phyloP scores from a whole-genome alignment of 2,329 filamentous ascomycete genomes.

The Fusarium siculi region DNA sequence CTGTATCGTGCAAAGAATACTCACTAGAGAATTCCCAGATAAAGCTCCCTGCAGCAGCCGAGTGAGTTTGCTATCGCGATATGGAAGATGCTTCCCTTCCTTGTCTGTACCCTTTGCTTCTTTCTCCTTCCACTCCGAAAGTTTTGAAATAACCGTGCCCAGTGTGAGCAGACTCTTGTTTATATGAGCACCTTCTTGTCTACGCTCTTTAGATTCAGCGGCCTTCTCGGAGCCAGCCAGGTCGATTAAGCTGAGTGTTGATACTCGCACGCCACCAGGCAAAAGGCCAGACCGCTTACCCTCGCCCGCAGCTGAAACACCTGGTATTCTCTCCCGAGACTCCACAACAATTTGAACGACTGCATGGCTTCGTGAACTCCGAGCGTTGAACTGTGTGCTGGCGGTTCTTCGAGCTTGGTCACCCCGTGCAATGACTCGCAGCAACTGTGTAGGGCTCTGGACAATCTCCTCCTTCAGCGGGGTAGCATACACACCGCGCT shows the following conservation, averaged over 20 bases:
- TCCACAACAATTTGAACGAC: constrained; percentile 99
- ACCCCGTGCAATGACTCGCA: constrained; percentile 93
- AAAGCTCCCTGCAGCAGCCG: constrained; percentile 90
- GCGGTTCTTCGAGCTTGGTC: constrained; percentile 90
- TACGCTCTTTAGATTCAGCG: constrained; percentile 92
- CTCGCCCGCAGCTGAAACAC: constrained; percentile 50
- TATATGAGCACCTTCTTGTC: constrained; percentile 96
- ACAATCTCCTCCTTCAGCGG: constrained; percentile 98
- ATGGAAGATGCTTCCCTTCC: constrained; percentile 92
- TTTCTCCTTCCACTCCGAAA: constrained; percentile 92
- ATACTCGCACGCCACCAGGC: constrained; percentile 93
- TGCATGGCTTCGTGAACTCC: constrained; percentile 96
- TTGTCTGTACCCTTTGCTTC: constrained; percentile 78
- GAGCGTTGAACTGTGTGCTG: constrained; percentile 95
- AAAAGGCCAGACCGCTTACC: constrained; percentile 75
- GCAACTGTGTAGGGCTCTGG: constrained; percentile 93
- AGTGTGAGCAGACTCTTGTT: constrained; percentile 97
- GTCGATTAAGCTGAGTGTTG: constrained; percentile 94
- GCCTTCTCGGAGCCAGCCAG: constrained; percentile 95
- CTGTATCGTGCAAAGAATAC: constrained; percentile 96
- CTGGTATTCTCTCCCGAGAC: constrained; percentile 85
- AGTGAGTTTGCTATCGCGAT: constrained; percentile 97
- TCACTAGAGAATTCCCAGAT: constrained; percentile 93
- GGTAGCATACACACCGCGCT: constrained; percentile 94
- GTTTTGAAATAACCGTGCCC: constrained; percentile 90